These are phyloP conservation scores for Podaxis sp. DNA, from an alignment of 768 basidiomycete genomes.

Conservation along the genomic window DNA sequence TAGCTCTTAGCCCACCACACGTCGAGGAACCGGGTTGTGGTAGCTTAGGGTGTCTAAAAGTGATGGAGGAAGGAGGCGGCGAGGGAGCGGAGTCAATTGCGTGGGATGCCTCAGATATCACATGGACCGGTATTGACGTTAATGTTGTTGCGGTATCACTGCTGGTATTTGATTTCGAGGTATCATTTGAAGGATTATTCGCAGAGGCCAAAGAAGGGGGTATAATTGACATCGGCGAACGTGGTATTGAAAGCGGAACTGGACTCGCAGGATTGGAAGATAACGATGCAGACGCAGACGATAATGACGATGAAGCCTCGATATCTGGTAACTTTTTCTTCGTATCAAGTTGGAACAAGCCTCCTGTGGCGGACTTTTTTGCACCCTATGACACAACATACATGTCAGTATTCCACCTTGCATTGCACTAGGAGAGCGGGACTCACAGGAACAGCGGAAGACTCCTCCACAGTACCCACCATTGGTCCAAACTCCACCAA, in stretches of 20 bases:
- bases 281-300: constrained; percentile 29
- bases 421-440: not conserved
- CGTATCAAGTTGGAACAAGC: constrained; percentile 73
- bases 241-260: constrained; percentile 28
- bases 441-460: constrained; percentile 3
- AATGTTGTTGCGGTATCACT: constrained; percentile 7
- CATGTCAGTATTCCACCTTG: not conserved
- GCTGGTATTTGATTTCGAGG: constrained; percentile 21
- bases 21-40: constrained; percentile 41
- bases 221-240: constrained; percentile 59
- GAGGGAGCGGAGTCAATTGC: constrained; percentile 55
- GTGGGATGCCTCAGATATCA: constrained; percentile 15
- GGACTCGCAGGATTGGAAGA: constrained; percentile 19
- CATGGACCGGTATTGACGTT: constrained; percentile 14
- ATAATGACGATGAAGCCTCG: constrained; percentile 43
- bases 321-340: constrained; percentile 55
- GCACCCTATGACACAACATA: not conserved
- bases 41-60: constrained; percentile 43
- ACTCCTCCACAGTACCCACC: constrained; percentile 27
- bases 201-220: constrained; percentile 43
- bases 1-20: constrained; percentile 25
- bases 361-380: constrained; percentile 23
- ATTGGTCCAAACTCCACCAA: constrained; percentile 43
- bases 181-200: constrained; percentile 15
- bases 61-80: constrained; percentile 64